Conservation (phyloP, 768 basidiomycete genomes). For the Kwoniella botswanensis region DNA sequence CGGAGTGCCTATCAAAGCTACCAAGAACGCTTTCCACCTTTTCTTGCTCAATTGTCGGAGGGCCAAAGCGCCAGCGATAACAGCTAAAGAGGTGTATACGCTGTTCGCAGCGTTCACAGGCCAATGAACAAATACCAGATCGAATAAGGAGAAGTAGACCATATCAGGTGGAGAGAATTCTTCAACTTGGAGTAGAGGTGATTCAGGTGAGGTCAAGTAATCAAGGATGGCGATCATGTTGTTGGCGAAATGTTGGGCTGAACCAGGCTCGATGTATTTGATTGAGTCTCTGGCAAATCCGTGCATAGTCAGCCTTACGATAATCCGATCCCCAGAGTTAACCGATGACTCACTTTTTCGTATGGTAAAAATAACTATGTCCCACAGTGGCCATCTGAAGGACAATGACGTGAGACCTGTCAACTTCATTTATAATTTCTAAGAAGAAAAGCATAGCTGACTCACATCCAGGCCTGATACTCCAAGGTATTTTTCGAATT, state of each 20-base stretch:
- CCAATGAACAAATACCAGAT: conserved; percentile 70
- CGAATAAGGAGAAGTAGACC: conserved; percentile 77
- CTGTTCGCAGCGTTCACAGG: conserved; percentile 73
- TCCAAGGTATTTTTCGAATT: conserved; percentile 86
- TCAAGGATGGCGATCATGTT: conserved; percentile 79
- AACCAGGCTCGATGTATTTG: conserved; percentile 81
- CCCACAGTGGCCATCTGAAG: conserved; percentile 80
- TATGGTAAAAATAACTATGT: conserved; percentile 90
- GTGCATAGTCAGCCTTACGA: background rate
- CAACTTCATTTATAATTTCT: no score
- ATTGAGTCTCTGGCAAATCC: conserved; percentile 65
- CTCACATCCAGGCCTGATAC: conserved; percentile 88
- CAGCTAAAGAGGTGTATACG: conserved; percentile 64
- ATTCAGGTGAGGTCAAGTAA: conserved; percentile 72
- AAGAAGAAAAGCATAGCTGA: conserved; percentile 8
- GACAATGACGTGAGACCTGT: conserved; percentile 5
- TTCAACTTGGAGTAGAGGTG: conserved; percentile 42
- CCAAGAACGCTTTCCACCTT: conserved; percentile 50
- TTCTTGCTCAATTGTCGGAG: conserved; percentile 37
- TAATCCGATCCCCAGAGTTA: background rate
- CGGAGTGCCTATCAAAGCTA: conserved; percentile 64
- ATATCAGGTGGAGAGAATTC: conserved; percentile 66
- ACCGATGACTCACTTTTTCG: conserved; percentile 69
- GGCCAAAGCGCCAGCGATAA: conserved; percentile 61
- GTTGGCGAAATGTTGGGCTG: conserved; percentile 87